These are phyloP conservation scores for Pichia sp. DNA, from an alignment of 1,139 yeast species.

Conservation along the genomic window DNA sequence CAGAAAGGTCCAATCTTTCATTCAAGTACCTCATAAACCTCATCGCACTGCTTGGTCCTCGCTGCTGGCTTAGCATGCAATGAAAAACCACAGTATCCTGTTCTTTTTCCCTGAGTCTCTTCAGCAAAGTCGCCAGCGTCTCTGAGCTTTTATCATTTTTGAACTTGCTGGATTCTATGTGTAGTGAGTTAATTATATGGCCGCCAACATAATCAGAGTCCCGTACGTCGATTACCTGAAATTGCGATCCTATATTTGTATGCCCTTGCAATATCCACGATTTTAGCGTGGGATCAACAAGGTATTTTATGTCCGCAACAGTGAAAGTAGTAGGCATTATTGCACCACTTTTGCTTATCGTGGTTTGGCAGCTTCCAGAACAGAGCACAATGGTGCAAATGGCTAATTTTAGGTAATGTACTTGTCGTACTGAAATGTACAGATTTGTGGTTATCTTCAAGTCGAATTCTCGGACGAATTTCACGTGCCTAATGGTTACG, in stretches of 20 bases:
- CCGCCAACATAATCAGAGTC: slow-evolving; percentile 79
- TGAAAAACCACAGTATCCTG: slow-evolving; percentile 71
- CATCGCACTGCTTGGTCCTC: slow-evolving; percentile 85
- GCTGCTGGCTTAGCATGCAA: slow-evolving; percentile 82
- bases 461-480: no score
- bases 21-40: slow-evolving; percentile 54
- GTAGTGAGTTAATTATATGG: slow-evolving; percentile 60
- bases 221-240: slow-evolving; percentile 80
- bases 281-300: slow-evolving; percentile 18
- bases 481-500: no score
- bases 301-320: slow-evolving; percentile 19
- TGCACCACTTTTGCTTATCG: no score
- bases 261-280: slow-evolving; percentile 23
- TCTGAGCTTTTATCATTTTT: slow-evolving; percentile 35
- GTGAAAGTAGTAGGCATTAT: slow-evolving; percentile 14
- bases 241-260: slow-evolving; percentile 32
- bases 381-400: no score
- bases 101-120: slow-evolving; percentile 35
- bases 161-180: slow-evolving; percentile 49
- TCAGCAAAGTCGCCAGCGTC: slow-evolving; percentile 5
- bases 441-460: no score
- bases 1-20: slow-evolving; percentile 30
- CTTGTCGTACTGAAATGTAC: no score
- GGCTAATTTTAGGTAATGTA: no score
- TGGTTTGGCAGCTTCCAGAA: no score